Evolutionary conservation across 2,329 filamentous ascomycete species (phyloP), one percentile per base, ranked within the genome.

Genomic region (Spiromastix sp.): DNA sequence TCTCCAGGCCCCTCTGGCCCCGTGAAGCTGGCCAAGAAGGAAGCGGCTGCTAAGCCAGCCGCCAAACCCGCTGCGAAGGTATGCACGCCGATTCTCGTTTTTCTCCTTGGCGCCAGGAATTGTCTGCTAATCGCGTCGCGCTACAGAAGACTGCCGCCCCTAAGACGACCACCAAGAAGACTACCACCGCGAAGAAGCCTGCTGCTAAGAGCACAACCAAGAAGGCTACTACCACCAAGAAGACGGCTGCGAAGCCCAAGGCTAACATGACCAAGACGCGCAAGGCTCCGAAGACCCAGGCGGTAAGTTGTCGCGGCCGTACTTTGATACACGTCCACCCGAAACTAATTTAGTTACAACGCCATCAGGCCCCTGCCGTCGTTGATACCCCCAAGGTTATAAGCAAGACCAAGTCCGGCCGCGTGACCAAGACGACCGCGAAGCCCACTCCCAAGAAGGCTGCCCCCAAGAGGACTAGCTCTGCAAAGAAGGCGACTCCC

Each of bases 11-110:
- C 85, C 41, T 94, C 86, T 45, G 86, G 86, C 42, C 82, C 85
- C 48, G 85, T 91, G 64, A 94, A 94, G 80, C 79, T 94, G 41
- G 81, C 81, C 41, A 89, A 89, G 78, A 86, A 85, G 70, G 71
- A 74, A 37, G 38, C 56, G 36, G 51, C 52, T 43, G 52, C 59
- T 31, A 60, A 70, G 60, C 58, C 66, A 17, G 27, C 39, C 27
- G 25, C 60, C 42, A 61, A 64, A 34, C n/a, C 48, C 15, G 43
- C 49, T 45, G 53, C 56, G 29, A 48, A 57, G 29, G 28, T 24
- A 36, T 13, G 26, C 25, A 24, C 7, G 7, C 21, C n/a, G 7
- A 24, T 24, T 24, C 21, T 7, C 7, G 7, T 7, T 61, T 11
- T 31, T 17, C 11, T 13, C 13, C 16, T 13, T 18, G 13, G n/a